Conservation (phyloP, 2,329 filamentous ascomycete genomes). For the Pyrenochaeta sp. region DNA sequence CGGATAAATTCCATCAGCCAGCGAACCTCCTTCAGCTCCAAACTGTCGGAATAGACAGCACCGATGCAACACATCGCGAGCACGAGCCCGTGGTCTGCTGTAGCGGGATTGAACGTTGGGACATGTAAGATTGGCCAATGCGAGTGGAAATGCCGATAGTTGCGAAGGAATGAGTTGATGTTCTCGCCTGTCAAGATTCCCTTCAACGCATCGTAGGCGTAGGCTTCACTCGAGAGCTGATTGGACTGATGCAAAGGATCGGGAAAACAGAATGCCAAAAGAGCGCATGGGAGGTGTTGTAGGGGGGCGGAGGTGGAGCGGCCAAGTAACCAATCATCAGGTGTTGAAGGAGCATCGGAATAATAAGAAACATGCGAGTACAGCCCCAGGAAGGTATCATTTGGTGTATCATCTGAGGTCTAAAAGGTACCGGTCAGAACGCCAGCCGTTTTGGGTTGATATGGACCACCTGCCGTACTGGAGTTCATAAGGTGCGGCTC, state of each 20-base stretch:
- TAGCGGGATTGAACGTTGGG: slow-evolving; percentile 72
- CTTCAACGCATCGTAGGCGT: slow-evolving; percentile 62
- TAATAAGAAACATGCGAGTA: slow-evolving; percentile 55
- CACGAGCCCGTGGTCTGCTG: slow-evolving; percentile 71
- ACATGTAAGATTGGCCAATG: slow-evolving; percentile 78
- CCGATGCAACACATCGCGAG: slow-evolving; percentile 76
- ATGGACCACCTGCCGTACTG: slow-evolving; percentile 56
- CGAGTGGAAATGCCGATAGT: slow-evolving; percentile 75
- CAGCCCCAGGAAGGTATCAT: slow-evolving; percentile 58
- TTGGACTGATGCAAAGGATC: slow-evolving; percentile 42
- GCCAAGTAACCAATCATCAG: slow-evolving; percentile 53
- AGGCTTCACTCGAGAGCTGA: slow-evolving; percentile 43
- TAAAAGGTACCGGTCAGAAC: slow-evolving; percentile 53
- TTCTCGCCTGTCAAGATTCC: slow-evolving; percentile 70
- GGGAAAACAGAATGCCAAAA: slow-evolving; percentile 62
- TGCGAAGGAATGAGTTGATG: slow-evolving; percentile 73
- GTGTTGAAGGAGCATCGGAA: slow-evolving; percentile 46
- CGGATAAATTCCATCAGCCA: slow-evolving; percentile 72
- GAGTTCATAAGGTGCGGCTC: slow-evolving; percentile 55
- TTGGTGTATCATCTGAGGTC: slow-evolving; percentile 52
- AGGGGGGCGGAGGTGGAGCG: slow-evolving; percentile 50
- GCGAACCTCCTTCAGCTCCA: slow-evolving; percentile 67
- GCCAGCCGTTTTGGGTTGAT: slow-evolving; percentile 53
- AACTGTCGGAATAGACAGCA: slow-evolving; percentile 74
- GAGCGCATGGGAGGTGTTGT: slow-evolving; percentile 55